Evolutionary conservation across 2,329 filamentous ascomycete genomes (phyloP).

Genomic region (Fusarium sp.): DNA sequence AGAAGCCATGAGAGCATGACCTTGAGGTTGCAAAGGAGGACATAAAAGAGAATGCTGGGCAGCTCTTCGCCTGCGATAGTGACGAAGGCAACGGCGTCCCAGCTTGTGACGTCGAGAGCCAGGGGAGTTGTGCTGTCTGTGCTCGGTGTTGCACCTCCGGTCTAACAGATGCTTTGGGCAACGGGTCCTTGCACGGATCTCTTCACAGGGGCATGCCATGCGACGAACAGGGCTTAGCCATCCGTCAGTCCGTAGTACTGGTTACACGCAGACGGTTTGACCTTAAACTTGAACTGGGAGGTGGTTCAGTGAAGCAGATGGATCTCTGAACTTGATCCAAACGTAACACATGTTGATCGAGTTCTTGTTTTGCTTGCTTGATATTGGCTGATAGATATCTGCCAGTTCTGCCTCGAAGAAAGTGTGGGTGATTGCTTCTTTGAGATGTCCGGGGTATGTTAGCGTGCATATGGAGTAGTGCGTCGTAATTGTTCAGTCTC

Average conservation of each 20-base stretch:
- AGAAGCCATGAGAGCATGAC: background rate
- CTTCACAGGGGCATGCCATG: conserved; percentile 35
- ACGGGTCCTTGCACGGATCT: conserved; percentile 34
- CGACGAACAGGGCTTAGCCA: conserved; percentile 39
- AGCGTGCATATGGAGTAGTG: background rate
- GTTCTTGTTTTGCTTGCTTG: background rate
- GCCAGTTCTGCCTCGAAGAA: background rate
- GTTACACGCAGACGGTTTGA: conserved; percentile 25
- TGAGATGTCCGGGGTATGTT: conserved; percentile 2
- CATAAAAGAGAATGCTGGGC: conserved; percentile 10
- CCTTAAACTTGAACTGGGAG: background rate
- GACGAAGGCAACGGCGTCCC: conserved; percentile 10
- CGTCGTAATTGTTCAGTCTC: background rate
- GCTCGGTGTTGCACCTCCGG: conserved; percentile 37
- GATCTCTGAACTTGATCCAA: background rate
- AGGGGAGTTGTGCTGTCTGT: conserved; percentile 16
- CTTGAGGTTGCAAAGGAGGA: conserved; percentile 1
- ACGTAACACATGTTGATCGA: background rate
- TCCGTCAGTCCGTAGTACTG: conserved; percentile 36
- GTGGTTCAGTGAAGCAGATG: background rate
- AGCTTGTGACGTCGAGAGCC: conserved; percentile 16
- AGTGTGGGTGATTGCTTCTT: background rate
- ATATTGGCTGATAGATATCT: background rate
- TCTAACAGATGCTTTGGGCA: conserved; percentile 10
- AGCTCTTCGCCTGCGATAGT: conserved; percentile 1